Base-by-base conservation (phyloP, 768 basidiomycete genomes). In the Panellus pusillus region DNA sequence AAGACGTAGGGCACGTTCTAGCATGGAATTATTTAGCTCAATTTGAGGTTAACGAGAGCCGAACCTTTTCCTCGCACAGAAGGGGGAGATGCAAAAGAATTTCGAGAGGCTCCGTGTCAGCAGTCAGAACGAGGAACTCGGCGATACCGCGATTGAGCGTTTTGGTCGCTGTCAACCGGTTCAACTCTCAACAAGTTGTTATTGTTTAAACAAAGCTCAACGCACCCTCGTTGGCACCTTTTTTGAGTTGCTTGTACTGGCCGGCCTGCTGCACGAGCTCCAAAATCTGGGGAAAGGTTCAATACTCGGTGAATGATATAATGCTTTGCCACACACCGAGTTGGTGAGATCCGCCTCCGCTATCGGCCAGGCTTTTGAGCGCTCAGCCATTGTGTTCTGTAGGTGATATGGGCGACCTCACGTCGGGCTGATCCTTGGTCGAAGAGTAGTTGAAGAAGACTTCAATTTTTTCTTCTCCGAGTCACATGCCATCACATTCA, bases 181-280 rank as follows among this genome's bases (percentile, higher is more conserved):
- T 15, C 13, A 20, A 19, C 32, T 35, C 32, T 49, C 14, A 49
- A 50, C 32, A 13, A 19, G 48, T 27, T 12, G 24, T 24, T 14
- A 2, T n/a, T n/a, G 29, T 47, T 27, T 15, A 36, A 17, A 36
- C 13, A n/a, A 2, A 11, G 14, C 52, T n/a, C 15, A 14, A 65
- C 78, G 32, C 44, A 91, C 92, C 91, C 83, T 99, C 97, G 73
- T 99, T 99, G 39, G 97, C 97, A 57, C 97, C 96, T 77, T 98
- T 98, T 77, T 98, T 98, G 44, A 98, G 76, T 72, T 98, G 95
- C 75, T 98, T 98, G 79, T 96, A 97, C 72, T 94, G 89, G n/a
- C 83, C 78, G 38, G 96, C 95, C 73, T 96, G 91, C 69, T 97
- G 93, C 29, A 97, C 89, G 52, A 98, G 79, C 66, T 98, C 96